Conservation (phyloP, 768 basidiomycete genomes). For the Mycena polygramma region DNA sequence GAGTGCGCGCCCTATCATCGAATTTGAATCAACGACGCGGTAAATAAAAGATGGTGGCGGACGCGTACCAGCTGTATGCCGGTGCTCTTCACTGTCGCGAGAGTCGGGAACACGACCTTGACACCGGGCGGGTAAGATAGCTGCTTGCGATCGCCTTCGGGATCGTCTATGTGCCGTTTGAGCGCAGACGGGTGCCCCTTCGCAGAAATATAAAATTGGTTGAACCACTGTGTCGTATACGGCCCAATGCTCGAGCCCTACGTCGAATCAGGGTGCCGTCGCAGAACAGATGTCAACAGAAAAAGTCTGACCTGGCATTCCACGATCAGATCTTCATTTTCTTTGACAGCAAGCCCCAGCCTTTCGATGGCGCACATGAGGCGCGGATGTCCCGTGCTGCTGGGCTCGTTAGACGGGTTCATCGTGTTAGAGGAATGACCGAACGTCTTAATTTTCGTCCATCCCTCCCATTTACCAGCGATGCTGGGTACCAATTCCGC, state of each 20-base stretch:
- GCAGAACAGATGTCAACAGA: no score
- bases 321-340: constrained; percentile 65
- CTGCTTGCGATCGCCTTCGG: constrained; percentile 70
- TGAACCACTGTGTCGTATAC: constrained; percentile 87
- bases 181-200: constrained; percentile 70
- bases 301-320: constrained; percentile 82
- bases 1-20: constrained; percentile 81
- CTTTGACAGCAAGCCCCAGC: constrained; percentile 66
- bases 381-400: constrained; percentile 76
- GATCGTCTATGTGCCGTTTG: constrained; percentile 73
- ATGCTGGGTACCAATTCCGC: constrained; percentile 84
- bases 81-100: constrained; percentile 75
- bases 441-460: constrained; percentile 67
- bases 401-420: constrained; percentile 24
- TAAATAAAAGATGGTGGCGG: not conserved
- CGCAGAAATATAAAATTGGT: constrained; percentile 85
- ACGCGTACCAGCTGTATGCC: constrained; percentile 66
- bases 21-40: constrained; percentile 9
- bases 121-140: constrained; percentile 68
- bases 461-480: constrained; percentile 89
- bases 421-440: constrained; percentile 29
- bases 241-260: constrained; percentile 90
- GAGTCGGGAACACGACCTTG: constrained; percentile 83
- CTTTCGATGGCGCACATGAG: constrained; percentile 81
- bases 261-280: not conserved